These are phyloP conservation scores for Rhododendron ferrugineum DNA, from an alignment of 148 eudicot genomes.

Conservation along the genomic window DNA sequence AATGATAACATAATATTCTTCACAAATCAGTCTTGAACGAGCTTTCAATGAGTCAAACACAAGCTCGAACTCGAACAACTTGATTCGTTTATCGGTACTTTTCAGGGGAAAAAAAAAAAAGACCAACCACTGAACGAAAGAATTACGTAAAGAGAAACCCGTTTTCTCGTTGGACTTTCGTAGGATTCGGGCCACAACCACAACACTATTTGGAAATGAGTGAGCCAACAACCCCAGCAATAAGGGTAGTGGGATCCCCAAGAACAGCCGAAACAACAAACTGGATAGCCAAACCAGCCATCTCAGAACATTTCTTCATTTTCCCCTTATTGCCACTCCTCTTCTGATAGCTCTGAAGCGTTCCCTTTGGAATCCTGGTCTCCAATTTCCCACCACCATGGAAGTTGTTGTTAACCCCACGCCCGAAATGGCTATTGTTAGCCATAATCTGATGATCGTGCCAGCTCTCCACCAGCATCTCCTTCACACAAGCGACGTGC, in stretches of 20 bases:
- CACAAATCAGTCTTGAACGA: not conserved
- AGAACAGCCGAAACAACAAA: constrained; percentile 85
- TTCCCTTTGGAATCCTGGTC: constrained; percentile 44
- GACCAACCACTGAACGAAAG: not conserved
- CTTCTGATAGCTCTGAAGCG: constrained; percentile 38
- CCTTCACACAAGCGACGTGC: constrained; percentile 92
- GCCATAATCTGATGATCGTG: constrained; percentile 27
- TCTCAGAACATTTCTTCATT: constrained; percentile 66
- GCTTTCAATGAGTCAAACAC: not conserved
- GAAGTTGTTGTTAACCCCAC: not conserved
- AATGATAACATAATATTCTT: not conserved
- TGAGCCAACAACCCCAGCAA: constrained; percentile 73
- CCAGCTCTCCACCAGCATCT: constrained; percentile 87
- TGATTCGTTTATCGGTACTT: not conserved
- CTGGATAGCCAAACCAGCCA: constrained; percentile 78
- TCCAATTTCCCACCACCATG: constrained; percentile 16
- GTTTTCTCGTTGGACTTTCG: not conserved
- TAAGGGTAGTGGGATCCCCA: constrained; percentile 92
- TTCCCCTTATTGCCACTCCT: constrained; percentile 46
- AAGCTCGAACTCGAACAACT: not conserved
- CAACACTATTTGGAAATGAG: constrained; percentile 48
- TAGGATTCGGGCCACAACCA: not conserved
- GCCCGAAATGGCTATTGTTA: not conserved
- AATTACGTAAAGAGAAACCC: not conserved
- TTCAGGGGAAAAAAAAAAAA: not conserved